phyloP scores from a whole-genome alignment of 805 yeast species.

The Kuraishia molischiana region DNA sequence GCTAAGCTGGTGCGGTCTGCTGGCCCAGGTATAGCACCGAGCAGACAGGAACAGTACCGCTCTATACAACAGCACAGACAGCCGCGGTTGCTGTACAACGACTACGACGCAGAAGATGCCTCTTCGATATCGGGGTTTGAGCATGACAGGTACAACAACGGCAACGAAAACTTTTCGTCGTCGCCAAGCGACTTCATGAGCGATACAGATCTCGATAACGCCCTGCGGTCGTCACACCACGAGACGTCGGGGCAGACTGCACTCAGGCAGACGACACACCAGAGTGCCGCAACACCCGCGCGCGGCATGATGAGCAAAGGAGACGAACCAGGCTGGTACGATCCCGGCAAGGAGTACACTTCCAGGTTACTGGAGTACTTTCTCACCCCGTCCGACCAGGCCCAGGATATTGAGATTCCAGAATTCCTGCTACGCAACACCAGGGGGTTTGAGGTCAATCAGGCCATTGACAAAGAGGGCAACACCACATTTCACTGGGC shows the following conservation, averaged over 20 bases:
- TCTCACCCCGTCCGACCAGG: slow-evolving; percentile 45
- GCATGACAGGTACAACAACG: slow-evolving; percentile 10
- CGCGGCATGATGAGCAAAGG: not conserved
- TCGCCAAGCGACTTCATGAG: slow-evolving; percentile 47
- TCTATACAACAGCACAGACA: not conserved
- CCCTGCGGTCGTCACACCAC: slow-evolving; percentile 17
- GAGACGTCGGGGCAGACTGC: slow-evolving; percentile 2
- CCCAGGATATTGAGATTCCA: slow-evolving; percentile 38
- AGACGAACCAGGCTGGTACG: slow-evolving; percentile 5
- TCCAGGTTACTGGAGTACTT: slow-evolving; percentile 41
- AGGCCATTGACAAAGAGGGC: slow-evolving; percentile 87
- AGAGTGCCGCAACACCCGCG: no score
- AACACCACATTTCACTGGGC: slow-evolving; percentile 98
- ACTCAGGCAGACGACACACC: not conserved
- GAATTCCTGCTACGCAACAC: slow-evolving; percentile 56
- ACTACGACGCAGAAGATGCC: slow-evolving; percentile 4
- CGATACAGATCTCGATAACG: slow-evolving; percentile 39
- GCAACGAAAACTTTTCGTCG: slow-evolving; percentile 23
- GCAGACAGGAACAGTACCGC: not conserved
- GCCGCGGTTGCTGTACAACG: slow-evolving; percentile 1
- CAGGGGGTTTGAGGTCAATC: slow-evolving; percentile 57
- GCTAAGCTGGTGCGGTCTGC: no score
- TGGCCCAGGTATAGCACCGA: not conserved
- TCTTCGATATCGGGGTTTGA: no score
- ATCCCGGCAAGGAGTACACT: slow-evolving; percentile 29